Evolutionary conservation across 495 filamentous ascomycete genomes (phyloP), one percentile per base, ranked within the genome.

Genomic region (Viridothelium virens): DNA sequence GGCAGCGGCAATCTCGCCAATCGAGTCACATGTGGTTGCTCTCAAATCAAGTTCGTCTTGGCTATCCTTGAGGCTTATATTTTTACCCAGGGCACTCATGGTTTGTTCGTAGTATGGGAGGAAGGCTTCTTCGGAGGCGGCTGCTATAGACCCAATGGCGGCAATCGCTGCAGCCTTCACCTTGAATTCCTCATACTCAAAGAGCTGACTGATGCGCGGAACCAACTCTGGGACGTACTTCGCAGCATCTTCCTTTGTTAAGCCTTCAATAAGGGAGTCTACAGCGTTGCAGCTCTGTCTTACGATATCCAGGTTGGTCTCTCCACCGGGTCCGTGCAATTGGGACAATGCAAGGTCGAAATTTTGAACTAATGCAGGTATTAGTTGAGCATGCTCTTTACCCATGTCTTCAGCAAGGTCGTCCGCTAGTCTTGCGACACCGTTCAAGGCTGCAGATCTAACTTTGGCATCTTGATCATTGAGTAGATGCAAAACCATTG

Each of bases 1-100:
- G 50, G 95, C 91, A 63, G 85, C 79, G 18, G 94, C 91, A 74
- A 98, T 94, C 72, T 89, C 89, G 61, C 91, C 92, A 84, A 98
- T 90, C 14, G 92, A 84, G 74, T 98, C 95, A 68, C 89, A 89
- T 9, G 96, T 90, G 63, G 88, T 87, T 64, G 91, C 91, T 66
- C 94, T 87, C 39, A 98, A 84, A 65, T 96, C 87, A 18, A 98
- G 86, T 70, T 97, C 90, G 12, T 96, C 92, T 66, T 92, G 87
- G 48, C 85, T 88, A 59, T 92, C 90, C 80, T 97, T 97, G 72
- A 93, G 85, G 41, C 82, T 79, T 48, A 95, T 88, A 71, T 91
- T 97, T 47, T 86, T 83, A 38, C 89, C 91, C 38, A 97, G 82
- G 16, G 89, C 86, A 64, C 87, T 82, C 90, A 98, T 96, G 2